Base-by-base conservation (phyloP, 345 rosid genomes). In the Noccaea bulbosa region DNA sequence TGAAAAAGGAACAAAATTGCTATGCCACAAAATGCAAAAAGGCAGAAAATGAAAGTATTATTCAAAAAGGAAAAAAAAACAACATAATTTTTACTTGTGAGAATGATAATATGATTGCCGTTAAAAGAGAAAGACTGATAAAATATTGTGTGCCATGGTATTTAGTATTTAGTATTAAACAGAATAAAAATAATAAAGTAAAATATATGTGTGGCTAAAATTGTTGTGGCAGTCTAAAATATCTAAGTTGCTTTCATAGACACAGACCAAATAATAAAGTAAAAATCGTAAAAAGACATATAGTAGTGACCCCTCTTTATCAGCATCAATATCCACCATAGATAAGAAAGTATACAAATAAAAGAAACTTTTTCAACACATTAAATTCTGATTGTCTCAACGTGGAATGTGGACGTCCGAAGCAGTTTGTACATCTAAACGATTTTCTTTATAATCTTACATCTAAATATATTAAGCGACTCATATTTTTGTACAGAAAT, bases 241-340 rank as follows among this genome's bases (percentile, higher is more conserved):
- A 85, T 85, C 89, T 77, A 46, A 20, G 50, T 70, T 44, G 76
- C 70, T 76, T 75, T 78, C 76, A 6, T 34, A 16, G 12, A 35
- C 62, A 75, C 75, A 69, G 72, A 78, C 49, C 59, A 69, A 79
- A 62, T 38, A 38, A 50, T 70, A 33, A 53, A 55, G 38, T 77
- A 71, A 69, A 62, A 41, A 62, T n/a, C 11, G 57, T 33, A 22
- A 50, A 43, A 41, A 52, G 43, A 74, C 38, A 54, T 60, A 38
- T 65, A 20, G 22, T 20, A 49, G 66, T 49, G 57, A 64, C 55
- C 52, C 62, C 51, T 63, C 76, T 47, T 22, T 48, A 52, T 65
- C 75, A 52, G 68, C 40, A 50, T 57, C 50, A 54, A 48, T 70
- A 77, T 76, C 59, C 40, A 15, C 24, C 24, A 46, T 34, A 52